Evolutionary conservation across 2,329 filamentous ascomycete genomes (phyloP).

Genomic region (Sclerotinia nivalis): DNA sequence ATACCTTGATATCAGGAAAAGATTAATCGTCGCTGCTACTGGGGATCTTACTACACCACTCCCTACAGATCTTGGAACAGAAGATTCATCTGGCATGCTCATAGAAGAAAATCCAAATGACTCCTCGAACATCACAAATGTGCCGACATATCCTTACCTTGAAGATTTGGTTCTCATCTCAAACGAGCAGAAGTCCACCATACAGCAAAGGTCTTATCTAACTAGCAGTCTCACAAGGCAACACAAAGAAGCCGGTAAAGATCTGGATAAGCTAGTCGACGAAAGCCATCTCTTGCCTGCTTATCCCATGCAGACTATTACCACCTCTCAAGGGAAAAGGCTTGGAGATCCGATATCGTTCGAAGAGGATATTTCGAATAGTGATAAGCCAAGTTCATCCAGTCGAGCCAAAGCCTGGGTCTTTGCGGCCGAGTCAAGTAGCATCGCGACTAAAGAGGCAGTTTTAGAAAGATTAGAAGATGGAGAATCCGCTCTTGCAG

Average conservation of each 20-base stretch:
- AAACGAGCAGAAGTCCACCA: conserved; percentile 57
- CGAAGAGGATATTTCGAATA: conserved; percentile 46
- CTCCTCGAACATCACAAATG: conserved; percentile 22
- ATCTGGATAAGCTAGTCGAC: conserved; percentile 56
- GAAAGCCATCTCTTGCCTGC: conserved; percentile 62
- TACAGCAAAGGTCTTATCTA: conserved; percentile 60
- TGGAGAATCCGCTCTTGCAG: conserved; percentile 57
- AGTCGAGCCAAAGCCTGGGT: conserved; percentile 58
- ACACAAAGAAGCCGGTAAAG: conserved; percentile 51
- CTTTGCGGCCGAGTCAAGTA: conserved; percentile 59
- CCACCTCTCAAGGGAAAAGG: conserved; percentile 28
- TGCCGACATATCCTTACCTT: conserved; percentile 55
- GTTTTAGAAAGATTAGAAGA: conserved; percentile 61
- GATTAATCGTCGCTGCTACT: conserved; percentile 45
- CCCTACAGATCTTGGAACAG: conserved; percentile 5
- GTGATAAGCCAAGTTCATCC: conserved; percentile 46
- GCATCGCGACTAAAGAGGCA: conserved; percentile 57
- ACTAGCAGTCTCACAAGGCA: conserved; percentile 53
- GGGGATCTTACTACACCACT: conserved; percentile 22
- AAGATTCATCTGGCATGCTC: conserved; percentile 3
- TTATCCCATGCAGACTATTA: conserved; percentile 48
- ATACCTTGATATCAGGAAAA: conserved; percentile 54
- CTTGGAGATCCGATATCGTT: conserved; percentile 46
- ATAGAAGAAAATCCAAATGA: conserved; percentile 19
- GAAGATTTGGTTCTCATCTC: conserved; percentile 54